These are phyloP conservation scores for Sordariomycetes sp. DNA, from an alignment of 2,329 filamentous ascomycete species.

Conservation along the genomic window DNA sequence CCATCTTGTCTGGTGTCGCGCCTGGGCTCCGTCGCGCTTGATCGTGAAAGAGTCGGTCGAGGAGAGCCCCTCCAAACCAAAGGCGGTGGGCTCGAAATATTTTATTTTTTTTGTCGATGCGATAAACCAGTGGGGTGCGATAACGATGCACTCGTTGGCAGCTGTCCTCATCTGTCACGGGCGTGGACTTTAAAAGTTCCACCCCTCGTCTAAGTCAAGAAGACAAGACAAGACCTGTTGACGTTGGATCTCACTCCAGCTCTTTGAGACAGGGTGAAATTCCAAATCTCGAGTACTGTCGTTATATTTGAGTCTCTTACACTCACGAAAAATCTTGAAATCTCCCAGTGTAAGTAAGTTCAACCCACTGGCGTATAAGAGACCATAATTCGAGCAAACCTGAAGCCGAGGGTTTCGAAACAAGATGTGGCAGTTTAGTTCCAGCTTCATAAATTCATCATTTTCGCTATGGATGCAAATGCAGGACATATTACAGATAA, in stretches of 20 bases:
- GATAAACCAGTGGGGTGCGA: neutral
- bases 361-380: no score
- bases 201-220: neutral
- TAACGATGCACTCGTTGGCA: neutral
- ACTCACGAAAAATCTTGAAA: no score
- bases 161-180: neutral
- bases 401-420: neutral
- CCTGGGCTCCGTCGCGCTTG: neutral
- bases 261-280: no score
- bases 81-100: constrained; percentile 2
- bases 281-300: no score
- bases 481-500: neutral
- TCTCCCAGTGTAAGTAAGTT: no score
- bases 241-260: no score
- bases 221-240: no score
- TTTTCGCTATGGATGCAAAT: constrained; percentile 1
- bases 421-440: neutral
- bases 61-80: neutral
- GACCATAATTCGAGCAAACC: no score
- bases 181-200: neutral
- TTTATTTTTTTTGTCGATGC: constrained; percentile 4
- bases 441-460: constrained; percentile 3
- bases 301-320: no score
- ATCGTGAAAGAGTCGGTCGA: neutral
- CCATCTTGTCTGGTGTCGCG: constrained; percentile 24